Percentiles rank a stretch among this genome's conserved stretches.
Conservation (phyloP, 306 rosid species). For the Ormosia semicastrata region DNA sequence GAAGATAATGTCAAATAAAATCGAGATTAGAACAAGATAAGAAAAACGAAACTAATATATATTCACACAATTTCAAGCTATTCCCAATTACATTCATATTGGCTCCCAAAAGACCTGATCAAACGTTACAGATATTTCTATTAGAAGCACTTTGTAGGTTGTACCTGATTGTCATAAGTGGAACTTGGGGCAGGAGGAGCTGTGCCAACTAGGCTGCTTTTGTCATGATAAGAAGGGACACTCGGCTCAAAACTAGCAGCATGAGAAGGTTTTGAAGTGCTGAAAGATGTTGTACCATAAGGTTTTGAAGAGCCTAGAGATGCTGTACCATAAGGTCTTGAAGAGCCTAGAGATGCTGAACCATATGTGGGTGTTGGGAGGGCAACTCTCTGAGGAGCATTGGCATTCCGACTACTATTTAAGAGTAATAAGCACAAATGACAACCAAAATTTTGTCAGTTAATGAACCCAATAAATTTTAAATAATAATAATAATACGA, state of each 20-base stretch:
- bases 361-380: constrained; percentile 72
- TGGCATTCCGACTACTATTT: constrained; percentile 46
- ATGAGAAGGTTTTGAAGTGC: constrained; percentile 49
- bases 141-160: constrained; percentile 4
- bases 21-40: not conserved
- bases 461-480: not conserved
- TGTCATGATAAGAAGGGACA: constrained; percentile 49
- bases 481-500: not conserved
- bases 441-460: constrained; percentile 10
- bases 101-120: not conserved
- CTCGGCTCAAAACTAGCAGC: constrained; percentile 49
- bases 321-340: constrained; percentile 41
- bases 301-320: no score
- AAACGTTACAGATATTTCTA: not conserved
- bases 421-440: constrained; percentile 29
- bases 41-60: not conserved
- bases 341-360: constrained; percentile 46
- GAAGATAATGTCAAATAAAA: constrained; percentile 8
- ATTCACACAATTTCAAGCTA: not conserved
- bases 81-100: not conserved
- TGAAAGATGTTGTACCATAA: no score
- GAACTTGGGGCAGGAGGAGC: constrained; percentile 68
- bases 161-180: constrained; percentile 68
- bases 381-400: constrained; percentile 69
- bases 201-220: constrained; percentile 34